These are phyloP conservation scores for Ustilago curta DNA, from an alignment of 1,284 basidiomycete genomes.

Conservation along the genomic window DNA sequence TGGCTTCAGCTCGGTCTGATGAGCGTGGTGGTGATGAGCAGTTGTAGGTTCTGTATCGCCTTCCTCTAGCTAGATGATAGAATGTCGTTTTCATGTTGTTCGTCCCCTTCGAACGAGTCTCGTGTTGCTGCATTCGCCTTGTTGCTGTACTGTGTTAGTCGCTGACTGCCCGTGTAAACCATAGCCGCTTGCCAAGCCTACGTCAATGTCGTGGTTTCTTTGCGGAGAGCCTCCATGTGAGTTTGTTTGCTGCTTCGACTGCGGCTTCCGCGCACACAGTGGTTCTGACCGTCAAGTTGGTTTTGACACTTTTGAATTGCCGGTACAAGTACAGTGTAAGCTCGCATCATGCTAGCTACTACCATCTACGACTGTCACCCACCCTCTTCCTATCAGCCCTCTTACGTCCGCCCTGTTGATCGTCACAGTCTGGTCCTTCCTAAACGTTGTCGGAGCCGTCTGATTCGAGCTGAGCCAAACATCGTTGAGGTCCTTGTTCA, in stretches of 20 bases:
- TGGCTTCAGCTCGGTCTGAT: background rate
- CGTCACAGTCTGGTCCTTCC: constrained; percentile 37
- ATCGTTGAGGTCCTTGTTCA: constrained; percentile 22
- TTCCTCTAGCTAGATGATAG: background rate
- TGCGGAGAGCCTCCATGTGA: background rate
- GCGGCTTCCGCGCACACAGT: background rate
- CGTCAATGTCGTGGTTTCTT: background rate
- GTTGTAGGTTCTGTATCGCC: background rate
- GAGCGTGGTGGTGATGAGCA: constrained; percentile 1
- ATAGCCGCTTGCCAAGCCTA: background rate
- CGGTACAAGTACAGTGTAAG: constrained; percentile 9
- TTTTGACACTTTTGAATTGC: background rate
- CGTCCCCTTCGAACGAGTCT: background rate
- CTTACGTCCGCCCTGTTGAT: constrained; percentile 29
- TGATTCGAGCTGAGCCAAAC: constrained; percentile 28
- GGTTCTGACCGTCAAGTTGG: background rate
- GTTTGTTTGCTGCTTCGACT: background rate
- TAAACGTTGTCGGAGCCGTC: constrained; percentile 19
- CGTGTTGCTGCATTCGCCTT: background rate
- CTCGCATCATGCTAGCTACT: background rate
- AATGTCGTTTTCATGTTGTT: background rate
- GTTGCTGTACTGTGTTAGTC: too few relatives aligned
- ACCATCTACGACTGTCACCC: constrained; percentile 28
- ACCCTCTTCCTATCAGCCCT: constrained; percentile 28
- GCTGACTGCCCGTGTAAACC: background rate